A percentile compares a stretch with the other conserved stretches of the same genome.
Evolutionary conservation across 2,329 filamentous ascomycete species (phyloP).

Genomic region (Colletotrichum filicis): DNA sequence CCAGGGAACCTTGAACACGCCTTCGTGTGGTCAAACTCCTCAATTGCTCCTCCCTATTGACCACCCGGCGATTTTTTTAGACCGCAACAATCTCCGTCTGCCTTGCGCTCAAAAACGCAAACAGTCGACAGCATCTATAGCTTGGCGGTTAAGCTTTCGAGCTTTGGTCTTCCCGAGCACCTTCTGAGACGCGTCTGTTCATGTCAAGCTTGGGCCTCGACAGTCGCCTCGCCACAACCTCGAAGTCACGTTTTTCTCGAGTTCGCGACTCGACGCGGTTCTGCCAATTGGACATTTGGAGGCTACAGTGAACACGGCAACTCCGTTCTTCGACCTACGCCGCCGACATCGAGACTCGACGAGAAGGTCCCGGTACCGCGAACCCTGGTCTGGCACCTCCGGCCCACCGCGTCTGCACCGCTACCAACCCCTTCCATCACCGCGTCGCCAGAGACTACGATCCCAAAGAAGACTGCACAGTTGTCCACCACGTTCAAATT

Average conservation of each 20-base stretch:
- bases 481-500: background rate
- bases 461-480: background rate
- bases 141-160: conserved; percentile 20
- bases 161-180: conserved; percentile 24
- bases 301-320: background rate
- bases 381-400: conserved; percentile 19
- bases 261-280: background rate
- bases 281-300: background rate
- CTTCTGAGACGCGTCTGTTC: conserved; percentile 33
- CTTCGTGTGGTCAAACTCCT: background rate
- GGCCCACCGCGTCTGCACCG: conserved; percentile 26
- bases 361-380: conserved; percentile 6
- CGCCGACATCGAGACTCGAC: background rate
- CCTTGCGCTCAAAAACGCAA: background rate
- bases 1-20: conserved; percentile 10
- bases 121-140: background rate
- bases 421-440: conserved; percentile 3
- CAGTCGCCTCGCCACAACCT: background rate
- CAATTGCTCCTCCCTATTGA: background rate
- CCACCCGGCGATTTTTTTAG: background rate
- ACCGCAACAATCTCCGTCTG: background rate
- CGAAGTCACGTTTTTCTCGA: background rate
- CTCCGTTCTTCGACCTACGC: background rate
- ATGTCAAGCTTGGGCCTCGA: conserved; percentile 18
- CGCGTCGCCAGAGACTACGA: conserved; percentile 1